Conservation (phyloP, 441 rosid species). For the Oxalis stricta region DNA sequence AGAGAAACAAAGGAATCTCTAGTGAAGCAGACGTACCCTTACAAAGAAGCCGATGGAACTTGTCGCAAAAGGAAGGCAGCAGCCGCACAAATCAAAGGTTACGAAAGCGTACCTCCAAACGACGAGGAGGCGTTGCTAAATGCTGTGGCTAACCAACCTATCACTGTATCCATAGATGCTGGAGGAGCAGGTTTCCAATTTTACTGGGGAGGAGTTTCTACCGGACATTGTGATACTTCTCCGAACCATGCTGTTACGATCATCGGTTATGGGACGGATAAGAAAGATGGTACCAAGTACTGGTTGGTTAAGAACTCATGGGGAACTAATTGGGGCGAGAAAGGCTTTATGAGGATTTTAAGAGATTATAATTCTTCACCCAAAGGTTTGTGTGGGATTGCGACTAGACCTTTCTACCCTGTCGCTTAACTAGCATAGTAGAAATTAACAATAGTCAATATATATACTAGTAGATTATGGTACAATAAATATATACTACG, state of each 20-base stretch:
- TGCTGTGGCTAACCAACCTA: constrained; percentile 33
- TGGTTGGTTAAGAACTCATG: constrained; percentile 22
- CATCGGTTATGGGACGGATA: constrained; percentile 10
- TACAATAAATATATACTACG: no score
- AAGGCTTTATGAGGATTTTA: constrained; percentile 17
- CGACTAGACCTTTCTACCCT: constrained; percentile 16
- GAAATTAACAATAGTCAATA: no score
- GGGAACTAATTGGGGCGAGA: constrained; percentile 17
- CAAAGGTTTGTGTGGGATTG: constrained; percentile 20
- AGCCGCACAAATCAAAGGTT: constrained; percentile 25
- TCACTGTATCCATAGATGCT: constrained; percentile 30
- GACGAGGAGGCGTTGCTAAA: constrained; percentile 22
- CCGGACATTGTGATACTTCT: constrained; percentile 10
- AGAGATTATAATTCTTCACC: constrained; percentile 11
- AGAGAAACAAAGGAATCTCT: constrained; percentile 19
- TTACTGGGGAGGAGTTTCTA: constrained; percentile 15
- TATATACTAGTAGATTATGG: no score
- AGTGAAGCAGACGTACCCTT: constrained; percentile 26
- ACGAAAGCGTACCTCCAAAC: constrained; percentile 25
- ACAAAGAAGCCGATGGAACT: constrained; percentile 16
- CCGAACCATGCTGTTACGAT: constrained; percentile 12
- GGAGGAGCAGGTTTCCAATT: constrained; percentile 19
- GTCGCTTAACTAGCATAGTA: not conserved
- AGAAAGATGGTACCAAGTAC: constrained; percentile 11
- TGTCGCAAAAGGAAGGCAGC: constrained; percentile 19